Base-by-base conservation (phyloP, 139 green algal species). In the Zygnema circumcarinatum region DNA sequence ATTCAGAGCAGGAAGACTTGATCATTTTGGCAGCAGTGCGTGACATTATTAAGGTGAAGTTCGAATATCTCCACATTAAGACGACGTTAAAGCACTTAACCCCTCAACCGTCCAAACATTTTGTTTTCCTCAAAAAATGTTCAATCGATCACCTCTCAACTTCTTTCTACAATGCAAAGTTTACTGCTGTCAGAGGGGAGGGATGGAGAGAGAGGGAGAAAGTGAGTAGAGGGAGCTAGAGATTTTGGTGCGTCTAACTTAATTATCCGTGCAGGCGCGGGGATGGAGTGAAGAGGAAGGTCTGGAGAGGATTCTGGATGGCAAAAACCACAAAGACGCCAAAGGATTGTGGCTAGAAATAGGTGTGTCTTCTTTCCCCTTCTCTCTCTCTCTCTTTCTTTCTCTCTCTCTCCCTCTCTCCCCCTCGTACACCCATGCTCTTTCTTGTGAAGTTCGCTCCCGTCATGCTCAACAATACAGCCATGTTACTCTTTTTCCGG, bases 371-470 rank as follows among this genome's bases (percentile, higher is more conserved):
- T 82, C 80, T 87, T 22, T 29, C 32, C 31, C 80, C 2, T 36
- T 87, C 80, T 29, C 80, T 86, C 41, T 84, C 80, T 87, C 80
- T 87, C 80, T 87, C 41, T 84, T 72, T 87, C 80, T 87, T 22
- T 87, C 68, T 84, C 68, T 86, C 38, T 84, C 80, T 84, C 41
- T 87, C 80, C 25, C 80, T 84, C 80, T 25, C 38, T 87, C 35
- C 29, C 68, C 82, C 41, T 84, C 80, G 2, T 22, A 67, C 21
- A 35, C 68, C 52, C 33, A 22, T 35, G 54, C n/a, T 52, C 62
- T 52, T 47, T 52, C 2, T 72, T 35, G 62, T 2, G 33, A 32
- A 67, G 20, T 22, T 84, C 76, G 21, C 76, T 83, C 35, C 2
- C 38, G 7, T n/a, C n/a, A n/a, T n/a, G n/a, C n/a, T n/a, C n/a